A percentile compares a stretch with the other conserved stretches of the same genome.
Evolutionary conservation across 164 flowering plant species (phyloP).

Genomic region (Annona cherimola): DNA sequence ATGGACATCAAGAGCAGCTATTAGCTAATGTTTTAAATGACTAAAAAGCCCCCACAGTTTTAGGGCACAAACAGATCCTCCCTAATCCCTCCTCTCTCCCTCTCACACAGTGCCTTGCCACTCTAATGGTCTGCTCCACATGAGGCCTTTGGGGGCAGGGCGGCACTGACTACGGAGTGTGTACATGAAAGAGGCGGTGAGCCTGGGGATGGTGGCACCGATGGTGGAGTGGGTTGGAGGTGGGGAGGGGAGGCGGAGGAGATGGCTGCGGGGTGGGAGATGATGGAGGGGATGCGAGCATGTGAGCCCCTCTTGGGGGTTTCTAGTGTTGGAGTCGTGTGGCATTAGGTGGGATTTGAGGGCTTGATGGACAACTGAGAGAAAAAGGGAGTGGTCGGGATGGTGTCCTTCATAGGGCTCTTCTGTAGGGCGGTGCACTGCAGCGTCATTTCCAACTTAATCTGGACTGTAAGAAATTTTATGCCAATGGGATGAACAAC

Average conservation of each 20-base stretch:
- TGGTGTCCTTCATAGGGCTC: constrained; percentile 19
- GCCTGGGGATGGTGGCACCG: constrained; percentile 48
- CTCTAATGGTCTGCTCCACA: too few relatives aligned
- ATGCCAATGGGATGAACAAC: not conserved
- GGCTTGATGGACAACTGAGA: constrained; percentile 1
- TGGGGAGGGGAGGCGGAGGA: constrained; percentile 36
- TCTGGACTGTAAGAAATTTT: constrained; percentile 2
- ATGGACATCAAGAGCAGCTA: too few relatives aligned
- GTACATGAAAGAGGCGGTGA: constrained; percentile 37
- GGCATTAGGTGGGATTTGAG: constrained; percentile 24
- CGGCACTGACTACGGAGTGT: constrained; percentile 20
- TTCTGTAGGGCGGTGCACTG: constrained; percentile 33
- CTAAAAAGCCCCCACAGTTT: too few relatives aligned
- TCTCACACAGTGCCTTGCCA: too few relatives aligned
- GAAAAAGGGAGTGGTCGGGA: constrained; percentile 15
- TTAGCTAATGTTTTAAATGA: too few relatives aligned
- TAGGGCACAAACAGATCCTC: too few relatives aligned
- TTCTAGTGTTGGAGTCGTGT: constrained; percentile 21
- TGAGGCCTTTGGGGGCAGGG: constrained; percentile 8
- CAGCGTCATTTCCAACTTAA: constrained; percentile 17
- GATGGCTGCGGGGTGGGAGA: constrained; percentile 26
- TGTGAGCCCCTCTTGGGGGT: constrained; percentile 40
- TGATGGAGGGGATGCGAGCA: constrained; percentile 42
- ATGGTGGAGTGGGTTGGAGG: constrained; percentile 30
- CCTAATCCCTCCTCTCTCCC: too few relatives aligned